phyloP scores from a whole-genome alignment of 108 stramenopile species.

The Cyclotella baltica region DNA sequence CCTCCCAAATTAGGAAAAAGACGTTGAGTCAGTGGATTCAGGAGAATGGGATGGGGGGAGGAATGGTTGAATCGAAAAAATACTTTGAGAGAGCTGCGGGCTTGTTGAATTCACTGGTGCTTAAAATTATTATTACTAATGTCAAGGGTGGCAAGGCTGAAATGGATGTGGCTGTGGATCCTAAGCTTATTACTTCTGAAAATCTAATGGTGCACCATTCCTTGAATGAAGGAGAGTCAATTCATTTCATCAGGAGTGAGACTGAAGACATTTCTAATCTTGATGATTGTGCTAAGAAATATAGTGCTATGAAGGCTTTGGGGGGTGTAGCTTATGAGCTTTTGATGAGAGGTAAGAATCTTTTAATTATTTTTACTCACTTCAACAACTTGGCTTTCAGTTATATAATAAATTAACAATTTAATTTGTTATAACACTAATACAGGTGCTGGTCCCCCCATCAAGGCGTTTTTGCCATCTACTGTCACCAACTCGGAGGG shows the following conservation, averaged over 20 bases:
- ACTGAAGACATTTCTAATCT: not conserved
- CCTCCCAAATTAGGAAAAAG: too few relatives aligned
- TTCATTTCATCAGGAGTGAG: not conserved
- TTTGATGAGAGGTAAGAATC: not conserved
- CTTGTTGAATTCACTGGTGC: not conserved
- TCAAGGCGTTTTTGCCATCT: not conserved
- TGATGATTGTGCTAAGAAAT: not conserved
- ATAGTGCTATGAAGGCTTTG: slow-evolving; percentile 10
- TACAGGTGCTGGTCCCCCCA: not conserved
- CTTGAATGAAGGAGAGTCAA: not conserved
- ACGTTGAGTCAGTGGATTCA: not conserved
- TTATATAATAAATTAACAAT: too few relatives aligned
- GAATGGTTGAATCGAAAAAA: not conserved
- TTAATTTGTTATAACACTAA: too few relatives aligned
- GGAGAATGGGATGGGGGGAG: not conserved
- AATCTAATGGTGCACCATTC: not conserved
- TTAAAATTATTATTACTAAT: not conserved
- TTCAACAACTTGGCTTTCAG: too few relatives aligned
- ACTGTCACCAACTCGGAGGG: not conserved
- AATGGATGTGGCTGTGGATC: not conserved
- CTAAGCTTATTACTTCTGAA: not conserved
- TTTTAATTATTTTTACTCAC: too few relatives aligned
- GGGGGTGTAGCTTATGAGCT: not conserved
- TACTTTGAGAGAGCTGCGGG: not conserved
- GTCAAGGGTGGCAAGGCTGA: slow-evolving; percentile 3